phyloP scores from a whole-genome alignment of 2,329 filamentous ascomycete species.

The Lachnellula willkommii region DNA sequence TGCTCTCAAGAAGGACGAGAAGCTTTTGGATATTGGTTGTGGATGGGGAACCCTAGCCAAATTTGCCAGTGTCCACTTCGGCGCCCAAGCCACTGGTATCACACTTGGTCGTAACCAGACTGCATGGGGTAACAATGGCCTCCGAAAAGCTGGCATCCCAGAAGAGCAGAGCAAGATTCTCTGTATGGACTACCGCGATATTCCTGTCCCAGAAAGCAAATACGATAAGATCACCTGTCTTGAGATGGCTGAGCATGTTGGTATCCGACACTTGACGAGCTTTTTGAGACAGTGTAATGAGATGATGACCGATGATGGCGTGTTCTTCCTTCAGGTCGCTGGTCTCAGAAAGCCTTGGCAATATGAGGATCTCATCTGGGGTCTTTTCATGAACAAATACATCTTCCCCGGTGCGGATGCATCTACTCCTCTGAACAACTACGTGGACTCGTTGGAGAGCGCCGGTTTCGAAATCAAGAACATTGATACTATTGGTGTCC shows the following conservation, averaged over 20 bases:
- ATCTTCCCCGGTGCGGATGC: conserved; percentile 96
- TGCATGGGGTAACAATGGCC: conserved; percentile 88
- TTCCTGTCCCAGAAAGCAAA: conserved; percentile 67
- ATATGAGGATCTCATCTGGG: conserved; percentile 97
- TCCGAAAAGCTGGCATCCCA: conserved; percentile 73
- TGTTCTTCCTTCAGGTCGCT: conserved; percentile 93
- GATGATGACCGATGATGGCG: conserved; percentile 94
- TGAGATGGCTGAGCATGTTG: conserved; percentile 98
- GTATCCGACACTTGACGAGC: conserved; percentile 75
- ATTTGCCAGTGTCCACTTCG: conserved; percentile 89
- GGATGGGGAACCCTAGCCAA: conserved; percentile 96
- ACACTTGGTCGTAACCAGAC: conserved; percentile 96
- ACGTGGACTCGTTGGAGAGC: conserved; percentile 77
- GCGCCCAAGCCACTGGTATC: conserved; percentile 75
- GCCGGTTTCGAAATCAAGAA: conserved; percentile 88
- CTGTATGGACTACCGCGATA: conserved; percentile 97
- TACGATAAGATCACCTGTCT: conserved; percentile 97
- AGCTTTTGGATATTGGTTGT: conserved; percentile 89
- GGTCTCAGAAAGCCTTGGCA: conserved; percentile 94
- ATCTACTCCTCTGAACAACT: conserved; percentile 84
- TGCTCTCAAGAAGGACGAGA: conserved; percentile 72
- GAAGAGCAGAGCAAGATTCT: conserved; percentile 88
- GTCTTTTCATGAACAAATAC: conserved; percentile 99
- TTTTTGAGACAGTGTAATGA: conserved; percentile 86
- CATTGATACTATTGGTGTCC: conserved; percentile 89